Base-by-base conservation (phyloP, 2,329 filamentous ascomycete species). In the Fusarium guadeloupense region DNA sequence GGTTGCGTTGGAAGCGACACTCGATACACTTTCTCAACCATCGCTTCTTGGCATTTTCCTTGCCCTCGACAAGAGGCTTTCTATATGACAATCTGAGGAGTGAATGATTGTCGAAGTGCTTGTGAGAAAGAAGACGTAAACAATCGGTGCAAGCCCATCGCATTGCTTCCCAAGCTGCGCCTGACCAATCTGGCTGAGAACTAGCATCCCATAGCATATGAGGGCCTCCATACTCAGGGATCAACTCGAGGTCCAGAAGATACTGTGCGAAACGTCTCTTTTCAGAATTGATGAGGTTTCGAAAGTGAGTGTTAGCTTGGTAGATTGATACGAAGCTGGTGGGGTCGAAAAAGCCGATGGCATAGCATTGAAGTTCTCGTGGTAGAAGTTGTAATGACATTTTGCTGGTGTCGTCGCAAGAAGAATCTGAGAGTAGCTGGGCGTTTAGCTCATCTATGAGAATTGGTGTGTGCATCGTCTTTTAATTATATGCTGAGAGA, bases 331-430 rank as follows among this genome's bases (percentile, higher is more conserved):
- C 48, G 6, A 66, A 47, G 13, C 49, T 30, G 19, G 54, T 42
- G 3, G 62, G 64, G 5, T 67, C 62, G n/a, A 67, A 55, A 2
- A 58, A 45, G 4, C 59, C 47, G 28, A 61, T 50, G 23, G 61
- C 40, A 20, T 47, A 47, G 20, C 50, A 58, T 16, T 67, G 62
- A 5, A 66, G 26, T 30, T 65, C 62, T n/a, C 7, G 41, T 1
- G 62, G 59, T 13, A 65, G 12, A 8, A 13, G 6, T 3, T 49
- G 31, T 2, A 47, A n/a, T 16, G 17, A 12, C 44, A 61, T 63
- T n/a, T n/a, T 55, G 26, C 9, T 26, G 5, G 7, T 30, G 5
- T 12, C 9, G 23, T 6, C 23, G n/a, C n/a, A n/a, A 25, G 23
- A 9, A 10, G 25, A 9, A 9, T 26, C 9, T 5, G 25, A 10